Percentiles rank a stretch among this genome's conserved stretches.
Conservation (phyloP, 2,329 filamentous ascomycete genomes). For the Aureobasidium zeae region DNA sequence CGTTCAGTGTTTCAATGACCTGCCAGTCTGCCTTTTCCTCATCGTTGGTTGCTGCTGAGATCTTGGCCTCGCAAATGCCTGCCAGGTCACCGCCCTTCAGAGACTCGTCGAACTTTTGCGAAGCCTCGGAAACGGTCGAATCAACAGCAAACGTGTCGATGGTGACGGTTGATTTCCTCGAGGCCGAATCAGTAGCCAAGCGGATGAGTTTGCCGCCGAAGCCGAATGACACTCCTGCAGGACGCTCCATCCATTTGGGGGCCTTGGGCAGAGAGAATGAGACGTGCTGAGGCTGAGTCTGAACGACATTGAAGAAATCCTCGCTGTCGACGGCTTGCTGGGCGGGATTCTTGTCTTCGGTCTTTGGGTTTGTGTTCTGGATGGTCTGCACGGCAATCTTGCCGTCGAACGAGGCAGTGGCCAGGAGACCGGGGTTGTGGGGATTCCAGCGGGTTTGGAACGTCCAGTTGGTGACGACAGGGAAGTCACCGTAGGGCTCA, state of each 20-base stretch:
- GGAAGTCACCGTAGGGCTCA: constrained; percentile 80
- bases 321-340: constrained; percentile 67
- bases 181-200: constrained; percentile 58
- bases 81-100: constrained; percentile 68
- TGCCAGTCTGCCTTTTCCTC: constrained; percentile 96
- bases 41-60: constrained; percentile 65
- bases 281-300: constrained; percentile 80
- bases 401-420: constrained; percentile 93
- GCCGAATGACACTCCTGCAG: constrained; percentile 79
- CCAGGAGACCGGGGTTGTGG: constrained; percentile 81
- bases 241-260: constrained; percentile 82
- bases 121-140: constrained; percentile 70
- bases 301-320: constrained; percentile 92
- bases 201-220: constrained; percentile 89
- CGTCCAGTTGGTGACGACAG: constrained; percentile 98
- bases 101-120: constrained; percentile 77
- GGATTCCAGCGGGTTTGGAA: constrained; percentile 94
- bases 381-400: constrained; percentile 90
- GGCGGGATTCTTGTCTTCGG: constrained; percentile 55
- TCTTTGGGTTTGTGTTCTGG: constrained; percentile 79
- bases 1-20: constrained; percentile 80
- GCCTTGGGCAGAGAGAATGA: constrained; percentile 80
- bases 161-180: constrained; percentile 61
- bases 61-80: constrained; percentile 70
- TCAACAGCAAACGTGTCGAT: constrained; percentile 88